phyloP scores from a whole-genome alignment of 2,329 filamentous ascomycete species.

The Colletotrichum coccodes region DNA sequence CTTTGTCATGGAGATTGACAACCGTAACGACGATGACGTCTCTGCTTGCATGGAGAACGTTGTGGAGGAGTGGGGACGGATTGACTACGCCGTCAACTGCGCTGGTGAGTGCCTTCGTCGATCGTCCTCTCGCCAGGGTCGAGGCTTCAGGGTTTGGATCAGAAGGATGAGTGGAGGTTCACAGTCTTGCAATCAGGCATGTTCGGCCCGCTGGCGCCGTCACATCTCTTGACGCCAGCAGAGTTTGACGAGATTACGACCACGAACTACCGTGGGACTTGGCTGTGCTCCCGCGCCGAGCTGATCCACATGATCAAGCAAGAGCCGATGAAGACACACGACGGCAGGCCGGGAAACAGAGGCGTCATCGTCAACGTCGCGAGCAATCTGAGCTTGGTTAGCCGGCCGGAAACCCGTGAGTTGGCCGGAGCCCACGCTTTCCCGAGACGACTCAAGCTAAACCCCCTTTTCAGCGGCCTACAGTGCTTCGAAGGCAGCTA shows the following conservation, averaged over 20 bases:
- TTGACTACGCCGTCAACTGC: slow-evolving; percentile 59
- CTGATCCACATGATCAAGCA: slow-evolving; percentile 54
- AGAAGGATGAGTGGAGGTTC: not conserved
- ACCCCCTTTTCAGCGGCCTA: slow-evolving; percentile 48
- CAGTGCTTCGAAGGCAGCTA: slow-evolving; percentile 56
- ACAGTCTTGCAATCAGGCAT: slow-evolving; percentile 41
- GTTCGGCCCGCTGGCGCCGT: slow-evolving; percentile 47
- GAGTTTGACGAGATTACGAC: slow-evolving; percentile 55
- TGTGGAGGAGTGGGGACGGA: slow-evolving; percentile 47
- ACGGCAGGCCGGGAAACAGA: slow-evolving; percentile 50
- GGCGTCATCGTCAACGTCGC: slow-evolving; percentile 58
- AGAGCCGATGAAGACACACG: slow-evolving; percentile 52
- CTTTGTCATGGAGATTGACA: slow-evolving; percentile 44
- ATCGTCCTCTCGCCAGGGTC: too few relatives aligned
- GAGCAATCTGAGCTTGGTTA: slow-evolving; percentile 53
- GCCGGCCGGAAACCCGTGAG: slow-evolving; percentile 50
- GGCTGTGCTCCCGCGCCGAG: slow-evolving; percentile 55
- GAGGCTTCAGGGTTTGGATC: not conserved
- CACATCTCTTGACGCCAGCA: slow-evolving; percentile 43
- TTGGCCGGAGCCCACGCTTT: slow-evolving; percentile 27
- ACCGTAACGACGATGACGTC: slow-evolving; percentile 46
- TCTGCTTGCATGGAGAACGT: slow-evolving; percentile 43
- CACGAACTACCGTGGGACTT: slow-evolving; percentile 56
- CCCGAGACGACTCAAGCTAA: not conserved
- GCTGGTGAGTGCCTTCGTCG: slow-evolving; percentile 43